Conservation (phyloP, 176 grass and related monocot genomes). For the Puccinellia tenuiflora region DNA sequence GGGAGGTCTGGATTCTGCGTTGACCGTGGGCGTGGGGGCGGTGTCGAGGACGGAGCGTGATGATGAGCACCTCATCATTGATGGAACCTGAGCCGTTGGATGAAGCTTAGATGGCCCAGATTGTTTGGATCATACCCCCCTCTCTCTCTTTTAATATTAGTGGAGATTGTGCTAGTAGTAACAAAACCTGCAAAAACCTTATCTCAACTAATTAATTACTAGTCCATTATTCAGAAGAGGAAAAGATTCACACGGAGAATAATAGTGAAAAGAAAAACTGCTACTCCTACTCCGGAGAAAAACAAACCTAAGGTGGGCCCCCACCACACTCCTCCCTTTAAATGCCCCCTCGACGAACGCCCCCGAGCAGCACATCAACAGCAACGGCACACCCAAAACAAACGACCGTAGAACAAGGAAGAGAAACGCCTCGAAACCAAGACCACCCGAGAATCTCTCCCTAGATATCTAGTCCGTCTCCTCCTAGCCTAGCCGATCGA, state of each 20-base stretch:
- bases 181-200: background rate
- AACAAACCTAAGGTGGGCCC: background rate
- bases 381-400: background rate
- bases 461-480: background rate
- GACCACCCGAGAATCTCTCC: background rate
- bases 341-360: conserved; percentile 22
- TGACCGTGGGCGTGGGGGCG: too few species aligned
- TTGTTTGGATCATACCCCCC: too few species aligned
- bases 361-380: conserved; percentile 12
- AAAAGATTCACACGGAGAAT: background rate
- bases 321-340: conserved; percentile 13
- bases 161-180: too few species aligned
- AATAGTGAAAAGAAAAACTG: background rate
- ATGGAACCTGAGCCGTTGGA: too few species aligned
- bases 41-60: too few species aligned
- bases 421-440: background rate
- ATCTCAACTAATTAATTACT: background rate
- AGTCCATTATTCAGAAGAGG: background rate
- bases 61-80: too few species aligned
- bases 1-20: too few species aligned
- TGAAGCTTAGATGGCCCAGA: too few species aligned
- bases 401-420: background rate
- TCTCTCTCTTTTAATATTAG: too few species aligned
- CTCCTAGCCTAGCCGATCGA: background rate
- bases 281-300: background rate